Conservation (phyloP, 2,329 filamentous ascomycete species). For the Hypomyces perniciosus region DNA sequence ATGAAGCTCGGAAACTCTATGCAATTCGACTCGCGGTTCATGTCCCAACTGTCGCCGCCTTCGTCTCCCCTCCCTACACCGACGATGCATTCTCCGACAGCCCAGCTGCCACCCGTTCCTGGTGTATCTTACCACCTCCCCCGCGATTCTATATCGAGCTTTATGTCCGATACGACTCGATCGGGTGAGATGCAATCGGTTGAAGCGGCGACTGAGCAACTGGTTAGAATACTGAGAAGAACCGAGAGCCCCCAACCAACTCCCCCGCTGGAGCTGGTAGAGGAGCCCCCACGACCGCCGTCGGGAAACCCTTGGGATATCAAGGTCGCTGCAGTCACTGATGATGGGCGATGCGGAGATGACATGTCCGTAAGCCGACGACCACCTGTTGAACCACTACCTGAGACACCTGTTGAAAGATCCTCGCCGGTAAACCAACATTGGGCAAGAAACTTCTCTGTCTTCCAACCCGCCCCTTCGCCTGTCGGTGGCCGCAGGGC, state of each 20-base stretch:
- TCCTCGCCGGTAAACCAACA: neutral
- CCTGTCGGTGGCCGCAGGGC: constrained; percentile 3
- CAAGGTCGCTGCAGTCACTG: constrained; percentile 17
- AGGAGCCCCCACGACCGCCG: constrained; percentile 30
- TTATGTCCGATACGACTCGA: constrained; percentile 15
- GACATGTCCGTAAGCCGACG: constrained; percentile 19
- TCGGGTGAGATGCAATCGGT: constrained; percentile 15
- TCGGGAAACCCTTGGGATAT: constrained; percentile 40
- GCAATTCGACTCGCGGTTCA: constrained; percentile 22
- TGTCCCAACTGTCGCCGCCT: constrained; percentile 24
- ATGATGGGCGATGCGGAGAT: constrained; percentile 17
- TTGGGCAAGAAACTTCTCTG: neutral
- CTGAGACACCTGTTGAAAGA: neutral
- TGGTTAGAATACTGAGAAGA: constrained; percentile 17
- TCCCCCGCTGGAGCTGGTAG: constrained; percentile 19
- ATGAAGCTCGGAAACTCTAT: constrained; percentile 43
- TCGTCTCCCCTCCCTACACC: constrained; percentile 16
- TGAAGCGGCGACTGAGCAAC: constrained; percentile 25
- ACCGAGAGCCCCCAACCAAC: constrained; percentile 5
- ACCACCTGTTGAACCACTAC: constrained; percentile 4
- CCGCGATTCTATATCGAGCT: constrained; percentile 20
- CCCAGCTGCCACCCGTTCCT: neutral
- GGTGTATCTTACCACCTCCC: constrained; percentile 15
- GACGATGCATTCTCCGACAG: constrained; percentile 8
- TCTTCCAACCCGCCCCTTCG: neutral